Evolutionary conservation across 2,329 filamentous ascomycete genomes (phyloP).

Genomic region (Hypoxylon sp.): DNA sequence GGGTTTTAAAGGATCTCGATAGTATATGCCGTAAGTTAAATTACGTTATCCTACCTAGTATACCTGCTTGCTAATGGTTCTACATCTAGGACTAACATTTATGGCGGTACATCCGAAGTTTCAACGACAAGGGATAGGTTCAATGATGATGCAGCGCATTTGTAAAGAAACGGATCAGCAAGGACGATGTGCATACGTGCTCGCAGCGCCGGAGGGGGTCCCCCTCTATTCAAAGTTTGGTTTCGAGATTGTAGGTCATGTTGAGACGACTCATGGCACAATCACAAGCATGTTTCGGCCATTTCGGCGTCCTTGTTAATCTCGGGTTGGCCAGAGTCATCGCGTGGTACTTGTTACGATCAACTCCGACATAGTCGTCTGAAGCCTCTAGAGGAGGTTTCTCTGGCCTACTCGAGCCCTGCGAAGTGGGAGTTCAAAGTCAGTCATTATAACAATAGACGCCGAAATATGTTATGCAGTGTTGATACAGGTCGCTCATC

Average conservation of each 20-base stretch:
- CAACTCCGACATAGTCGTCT: neutral
- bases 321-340: neutral
- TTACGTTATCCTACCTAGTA: neutral
- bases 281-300: neutral
- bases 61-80: neutral
- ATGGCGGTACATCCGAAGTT: neutral
- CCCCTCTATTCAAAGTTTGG: neutral
- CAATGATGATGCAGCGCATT: neutral
- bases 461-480: no score
- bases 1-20: neutral
- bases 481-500: no score
- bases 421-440: no score
- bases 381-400: neutral
- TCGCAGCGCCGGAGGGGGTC: neutral
- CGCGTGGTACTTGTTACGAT: neutral
- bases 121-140: neutral
- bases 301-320: neutral
- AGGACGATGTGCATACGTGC: neutral
- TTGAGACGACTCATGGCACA: neutral
- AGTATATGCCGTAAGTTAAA: neutral
- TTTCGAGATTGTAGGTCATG: neutral
- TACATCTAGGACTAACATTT: neutral
- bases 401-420: no score
- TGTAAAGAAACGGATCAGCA: neutral
- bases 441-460: no score